Conservation (phyloP, 2,329 filamentous ascomycete species). For the Sporothrix pallida region DNA sequence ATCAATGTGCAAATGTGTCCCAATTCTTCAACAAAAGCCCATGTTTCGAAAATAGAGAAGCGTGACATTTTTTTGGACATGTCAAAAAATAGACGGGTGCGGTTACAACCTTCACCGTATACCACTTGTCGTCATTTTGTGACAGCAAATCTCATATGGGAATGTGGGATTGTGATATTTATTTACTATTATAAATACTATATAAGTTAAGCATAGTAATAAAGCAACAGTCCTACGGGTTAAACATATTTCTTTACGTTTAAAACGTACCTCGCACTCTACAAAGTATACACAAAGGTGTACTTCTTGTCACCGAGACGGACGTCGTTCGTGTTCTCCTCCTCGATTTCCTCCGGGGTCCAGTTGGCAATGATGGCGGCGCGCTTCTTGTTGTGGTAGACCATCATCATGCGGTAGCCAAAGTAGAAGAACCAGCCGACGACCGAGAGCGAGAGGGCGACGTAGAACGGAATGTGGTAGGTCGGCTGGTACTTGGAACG, state of each 20-base stretch:
- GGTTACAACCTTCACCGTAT: neutral
- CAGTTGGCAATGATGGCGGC: constrained; percentile 25
- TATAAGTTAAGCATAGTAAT: no score
- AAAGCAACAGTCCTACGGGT: no score
- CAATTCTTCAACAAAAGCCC: neutral
- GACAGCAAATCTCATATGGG: neutral
- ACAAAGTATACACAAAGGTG: constrained; percentile 24
- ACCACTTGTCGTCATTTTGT: neutral
- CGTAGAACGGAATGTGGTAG: constrained; percentile 19
- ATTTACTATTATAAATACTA: no score
- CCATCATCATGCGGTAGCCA: constrained; percentile 20
- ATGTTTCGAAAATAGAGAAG: neutral
- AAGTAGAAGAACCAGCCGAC: constrained; percentile 24
- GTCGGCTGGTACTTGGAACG: constrained; percentile 22
- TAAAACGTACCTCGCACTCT: neutral
- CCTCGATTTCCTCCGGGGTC: constrained; percentile 22
- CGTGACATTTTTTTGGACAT: neutral
- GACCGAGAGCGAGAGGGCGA: neutral
- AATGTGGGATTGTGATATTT: no score
- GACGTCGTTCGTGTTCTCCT: constrained; percentile 22
- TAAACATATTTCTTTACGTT: no score
- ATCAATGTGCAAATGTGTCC: neutral
- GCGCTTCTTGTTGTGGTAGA: constrained; percentile 25
- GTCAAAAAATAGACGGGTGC: neutral
- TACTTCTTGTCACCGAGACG: constrained; percentile 25